These are phyloP conservation scores for Colletotrichum tamarilloi DNA, from an alignment of 2,329 filamentous ascomycete genomes.

Conservation along the genomic window DNA sequence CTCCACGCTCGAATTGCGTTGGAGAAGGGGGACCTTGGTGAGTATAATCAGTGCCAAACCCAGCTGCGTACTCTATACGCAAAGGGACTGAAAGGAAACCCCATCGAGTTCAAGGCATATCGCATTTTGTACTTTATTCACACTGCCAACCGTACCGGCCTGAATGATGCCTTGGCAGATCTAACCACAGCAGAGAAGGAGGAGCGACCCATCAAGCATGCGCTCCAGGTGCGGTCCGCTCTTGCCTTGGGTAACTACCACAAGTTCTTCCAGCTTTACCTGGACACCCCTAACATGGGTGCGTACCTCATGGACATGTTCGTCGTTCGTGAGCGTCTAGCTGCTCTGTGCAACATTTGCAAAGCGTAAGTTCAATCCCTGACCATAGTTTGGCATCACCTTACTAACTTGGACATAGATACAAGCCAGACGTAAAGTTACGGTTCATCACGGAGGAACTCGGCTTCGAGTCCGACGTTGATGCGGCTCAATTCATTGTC, in stretches of 20 bases:
- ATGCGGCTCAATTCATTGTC: constrained; percentile 90
- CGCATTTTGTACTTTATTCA: constrained; percentile 99
- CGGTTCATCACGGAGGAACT: constrained; percentile 96
- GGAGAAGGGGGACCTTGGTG: constrained; percentile 99
- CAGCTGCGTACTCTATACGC: constrained; percentile 93
- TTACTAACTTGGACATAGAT: constrained; percentile 72
- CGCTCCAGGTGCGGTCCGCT: constrained; percentile 89
- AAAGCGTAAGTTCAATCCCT: constrained; percentile 81
- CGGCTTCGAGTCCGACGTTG: constrained; percentile 91
- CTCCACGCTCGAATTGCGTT: constrained; percentile 97
- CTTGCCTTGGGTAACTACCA: constrained; percentile 96
- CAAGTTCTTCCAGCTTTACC: constrained; percentile 96
- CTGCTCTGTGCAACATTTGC: constrained; percentile 91
- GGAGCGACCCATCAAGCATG: constrained; percentile 87
- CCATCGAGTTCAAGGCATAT: constrained; percentile 98
- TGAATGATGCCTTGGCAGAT: constrained; percentile 98
- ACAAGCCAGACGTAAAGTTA: constrained; percentile 89
- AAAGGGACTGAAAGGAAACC: constrained; percentile 87
- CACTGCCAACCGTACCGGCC: constrained; percentile 96
- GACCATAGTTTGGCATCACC: not conserved
- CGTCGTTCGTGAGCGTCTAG: constrained; percentile 90
- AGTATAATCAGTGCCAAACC: constrained; percentile 99
- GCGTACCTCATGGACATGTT: constrained; percentile 99
- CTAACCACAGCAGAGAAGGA: constrained; percentile 97
- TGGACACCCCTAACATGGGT: constrained; percentile 95